Evolutionary conservation across 2,329 filamentous ascomycete genomes (phyloP), one percentile per base, ranked within the genome.

Genomic region (Leptodontidium sp.): DNA sequence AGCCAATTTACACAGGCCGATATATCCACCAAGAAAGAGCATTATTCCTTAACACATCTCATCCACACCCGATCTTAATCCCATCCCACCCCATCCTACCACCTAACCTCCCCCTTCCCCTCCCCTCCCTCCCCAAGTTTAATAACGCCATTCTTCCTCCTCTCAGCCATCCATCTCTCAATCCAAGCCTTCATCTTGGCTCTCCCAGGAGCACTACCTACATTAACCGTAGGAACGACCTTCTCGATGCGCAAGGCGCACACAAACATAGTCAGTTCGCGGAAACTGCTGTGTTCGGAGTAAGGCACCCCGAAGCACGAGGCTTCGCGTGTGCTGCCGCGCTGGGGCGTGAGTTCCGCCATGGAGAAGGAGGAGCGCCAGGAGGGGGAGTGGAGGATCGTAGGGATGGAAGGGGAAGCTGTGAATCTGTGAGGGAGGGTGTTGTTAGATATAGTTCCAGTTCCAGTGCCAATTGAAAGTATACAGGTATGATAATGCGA

Each of bases 221-320:
- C 86, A 67, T 99, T 98, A 3, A 99, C 96, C 0, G 96, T 99
- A 0, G 96, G 96, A 17, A 99, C 91, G 7, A 99, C 88, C 80
- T 91, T 93, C 72, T 95, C 94, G 72, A 99, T 97, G 67, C 92
- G 84, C 79, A 99, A 79, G 24, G 91, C 88, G 84, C 96, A 96
- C 74, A 95, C 88, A 78, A 99, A 99, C 87, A 98, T 91, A 0
- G 93, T 95, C 77, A 99, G 81, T 83, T 99, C 96, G 50, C 95
- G 86, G 78, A 99, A 99, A 70, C 93, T 97, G 79, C 92, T 96
- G 79, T 99, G 96, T 82, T 99, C 96, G 63, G 91, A 94, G 78
- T 99, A 99, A 1, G 96, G 96, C 1, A 98, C 96, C 0, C 93
- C 94, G 74, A 97, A 97, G 79, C 94, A 98, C 79, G 91, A 91